Evolutionary conservation across 2,329 filamentous ascomycete genomes (phyloP).

Genomic region (Xylariaceae sp.): DNA sequence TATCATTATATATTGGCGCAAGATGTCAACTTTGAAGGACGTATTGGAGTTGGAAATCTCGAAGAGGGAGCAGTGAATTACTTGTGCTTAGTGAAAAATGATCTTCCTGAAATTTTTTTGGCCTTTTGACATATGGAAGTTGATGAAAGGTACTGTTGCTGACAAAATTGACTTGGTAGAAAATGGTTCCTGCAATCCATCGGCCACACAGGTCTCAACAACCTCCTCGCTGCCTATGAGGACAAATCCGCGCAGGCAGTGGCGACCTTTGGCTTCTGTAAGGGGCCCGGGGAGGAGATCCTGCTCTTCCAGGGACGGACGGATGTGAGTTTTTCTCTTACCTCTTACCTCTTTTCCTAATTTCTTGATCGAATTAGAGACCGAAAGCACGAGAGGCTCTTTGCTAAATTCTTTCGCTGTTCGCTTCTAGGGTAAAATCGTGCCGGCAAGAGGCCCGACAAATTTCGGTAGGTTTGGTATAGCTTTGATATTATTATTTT

Average conservation of each 20-base stretch:
- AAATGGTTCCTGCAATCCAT: constrained; percentile 90
- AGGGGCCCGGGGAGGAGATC: constrained; percentile 77
- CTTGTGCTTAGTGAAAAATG: no score
- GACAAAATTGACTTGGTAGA: constrained; percentile 42
- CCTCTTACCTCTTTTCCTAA: not conserved
- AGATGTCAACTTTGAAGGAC: no score
- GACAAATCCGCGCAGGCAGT: constrained; percentile 92
- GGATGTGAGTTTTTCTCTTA: constrained; percentile 49
- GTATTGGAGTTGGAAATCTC: not conserved
- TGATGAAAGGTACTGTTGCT: constrained; percentile 1
- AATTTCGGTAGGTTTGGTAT: constrained; percentile 66
- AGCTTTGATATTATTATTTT: not conserved
- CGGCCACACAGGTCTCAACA: constrained; percentile 83
- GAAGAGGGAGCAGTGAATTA: not conserved
- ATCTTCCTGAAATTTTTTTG: no score
- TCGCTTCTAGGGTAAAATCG: constrained; percentile 80
- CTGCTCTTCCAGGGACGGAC: constrained; percentile 91
- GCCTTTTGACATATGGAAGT: not conserved
- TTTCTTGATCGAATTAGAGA: not conserved
- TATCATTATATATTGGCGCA: no score
- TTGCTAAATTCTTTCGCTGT: no score
- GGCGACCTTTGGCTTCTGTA: constrained; percentile 90
- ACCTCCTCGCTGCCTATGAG: constrained; percentile 79
- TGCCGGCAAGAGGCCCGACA: constrained; percentile 73
- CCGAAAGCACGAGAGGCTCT: not conserved